Base-by-base conservation (phyloP, 495 filamentous ascomycete genomes). In the Penicillium riverlandense region DNA sequence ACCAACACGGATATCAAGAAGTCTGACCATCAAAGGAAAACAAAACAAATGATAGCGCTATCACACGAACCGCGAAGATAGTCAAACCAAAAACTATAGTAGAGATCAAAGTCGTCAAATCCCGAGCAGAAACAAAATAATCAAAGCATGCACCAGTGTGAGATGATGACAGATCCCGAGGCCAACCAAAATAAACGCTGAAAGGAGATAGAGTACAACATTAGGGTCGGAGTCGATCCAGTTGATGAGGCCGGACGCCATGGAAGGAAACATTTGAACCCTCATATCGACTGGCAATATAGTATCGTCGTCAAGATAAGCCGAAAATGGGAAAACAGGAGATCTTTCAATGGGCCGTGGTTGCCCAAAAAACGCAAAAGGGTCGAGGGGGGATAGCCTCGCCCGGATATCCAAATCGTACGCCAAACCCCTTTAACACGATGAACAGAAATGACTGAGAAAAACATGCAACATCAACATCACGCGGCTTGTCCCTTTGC, bases 401-500 rank as follows among this genome's bases (percentile, higher is more conserved):
- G 57, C 52, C 61, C 44, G 55, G 47, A 49, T 59, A 58, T 59
- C 61, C 56, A 22, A 47, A 57, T 59, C 46, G 47, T 68, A 58
- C 63, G 66, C 61, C 63, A 45, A 43, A 61, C 54, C 58, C n/a
- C 57, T 59, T 59, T 63, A 47, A 57, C 44, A 58, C 41, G 44
- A 52, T 52, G 36, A 53, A 38, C 44, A 48, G 41, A 43, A 48
- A 42, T 38, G 35, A 46, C 16, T 47, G 41, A 35, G 40, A 36
- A 45, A 53, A 41, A 40, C 37, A 34, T 45, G 45, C 9, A 35
- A 16, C 36, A 34, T 34, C 12, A 32, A 42, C 43, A n/a, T 29
- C 35, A 14, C 33, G 53, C 43, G 27, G 59, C 58, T 41, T 59
- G 56, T 14, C 67, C 73, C 52, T 80, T 82, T 48, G 80, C 77